Conservation (phyloP, 352 stramenopile genomes). For the Pythium pyrilobum region DNA sequence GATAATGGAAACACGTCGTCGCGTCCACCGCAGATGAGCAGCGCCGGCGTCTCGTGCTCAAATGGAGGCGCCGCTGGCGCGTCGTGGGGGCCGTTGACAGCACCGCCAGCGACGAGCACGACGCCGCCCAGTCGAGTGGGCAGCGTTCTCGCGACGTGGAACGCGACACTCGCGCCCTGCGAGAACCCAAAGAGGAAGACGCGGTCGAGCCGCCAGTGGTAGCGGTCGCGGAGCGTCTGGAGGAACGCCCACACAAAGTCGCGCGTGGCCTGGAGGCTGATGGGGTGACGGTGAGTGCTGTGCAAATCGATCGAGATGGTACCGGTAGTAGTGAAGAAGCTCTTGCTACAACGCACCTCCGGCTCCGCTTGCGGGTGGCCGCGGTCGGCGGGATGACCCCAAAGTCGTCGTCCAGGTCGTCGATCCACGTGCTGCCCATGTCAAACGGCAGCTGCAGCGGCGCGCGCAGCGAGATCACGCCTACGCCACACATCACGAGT, state of each 20-base stretch:
- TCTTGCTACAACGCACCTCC: conserved; percentile 39
- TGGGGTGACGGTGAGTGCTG: not conserved
- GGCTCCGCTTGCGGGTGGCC: conserved; percentile 33
- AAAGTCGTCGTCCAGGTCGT: conserved; percentile 46
- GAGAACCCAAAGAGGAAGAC: conserved; percentile 67
- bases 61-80: not conserved
- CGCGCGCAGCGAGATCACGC: conserved; percentile 41
- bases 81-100: conserved; percentile 29
- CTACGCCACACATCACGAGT: not conserved
- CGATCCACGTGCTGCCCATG: conserved; percentile 47
- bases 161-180: conserved; percentile 57
- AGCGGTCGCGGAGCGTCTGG: conserved; percentile 34
- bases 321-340: too few relatives aligned
- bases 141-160: conserved; percentile 44
- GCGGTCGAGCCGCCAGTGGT: conserved; percentile 43
- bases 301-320: not conserved
- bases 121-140: conserved; percentile 37
- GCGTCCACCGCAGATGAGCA: conserved; percentile 31
- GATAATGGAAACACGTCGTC: conserved; percentile 36
- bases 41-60: conserved; percentile 33
- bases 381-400: conserved; percentile 37
- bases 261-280: conserved; percentile 30
- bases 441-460: conserved; percentile 49
- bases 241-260: conserved; percentile 47
- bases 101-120: conserved; percentile 44